Conservation (phyloP, 805 yeast genomes). For the Monosporozyma aerobia region DNA sequence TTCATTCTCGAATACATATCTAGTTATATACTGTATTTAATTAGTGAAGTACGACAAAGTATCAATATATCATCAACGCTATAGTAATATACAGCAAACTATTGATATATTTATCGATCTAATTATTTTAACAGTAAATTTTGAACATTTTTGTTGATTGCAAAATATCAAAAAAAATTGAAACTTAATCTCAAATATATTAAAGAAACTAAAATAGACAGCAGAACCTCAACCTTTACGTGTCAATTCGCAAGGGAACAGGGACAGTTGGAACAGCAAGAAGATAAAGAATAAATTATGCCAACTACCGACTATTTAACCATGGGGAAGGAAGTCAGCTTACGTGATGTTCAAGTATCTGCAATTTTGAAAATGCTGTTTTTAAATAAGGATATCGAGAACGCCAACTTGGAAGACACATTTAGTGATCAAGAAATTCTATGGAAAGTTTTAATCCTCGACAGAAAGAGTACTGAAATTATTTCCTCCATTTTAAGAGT, state of each 20-base stretch:
- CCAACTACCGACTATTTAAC: background rate
- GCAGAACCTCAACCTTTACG: background rate
- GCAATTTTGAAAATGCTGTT: conserved; percentile 76
- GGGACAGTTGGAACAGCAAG: background rate
- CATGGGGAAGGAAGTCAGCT: conserved; percentile 11
- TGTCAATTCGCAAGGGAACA: background rate
- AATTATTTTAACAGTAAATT: background rate
- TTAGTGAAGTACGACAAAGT: background rate
- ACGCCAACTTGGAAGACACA: conserved; percentile 44
- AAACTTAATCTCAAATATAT: background rate
- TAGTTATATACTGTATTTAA: background rate
- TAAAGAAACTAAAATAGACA: background rate
- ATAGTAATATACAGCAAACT: background rate
- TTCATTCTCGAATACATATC: background rate
- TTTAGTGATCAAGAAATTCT: conserved; percentile 55
- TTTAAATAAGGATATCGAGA: conserved; percentile 54
- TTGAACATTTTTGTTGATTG: background rate
- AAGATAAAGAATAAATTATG: conserved; percentile 2
- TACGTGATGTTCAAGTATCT: conserved; percentile 35
- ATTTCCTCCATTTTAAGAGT: conserved; percentile 88
- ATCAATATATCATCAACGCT: background rate
- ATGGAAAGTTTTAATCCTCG: conserved; percentile 90
- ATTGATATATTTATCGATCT: background rate
- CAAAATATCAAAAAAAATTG: background rate
- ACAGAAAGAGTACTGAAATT: conserved; percentile 69